Conservation (phyloP, 768 basidiomycete species). For the Leccinellum albellum region DNA sequence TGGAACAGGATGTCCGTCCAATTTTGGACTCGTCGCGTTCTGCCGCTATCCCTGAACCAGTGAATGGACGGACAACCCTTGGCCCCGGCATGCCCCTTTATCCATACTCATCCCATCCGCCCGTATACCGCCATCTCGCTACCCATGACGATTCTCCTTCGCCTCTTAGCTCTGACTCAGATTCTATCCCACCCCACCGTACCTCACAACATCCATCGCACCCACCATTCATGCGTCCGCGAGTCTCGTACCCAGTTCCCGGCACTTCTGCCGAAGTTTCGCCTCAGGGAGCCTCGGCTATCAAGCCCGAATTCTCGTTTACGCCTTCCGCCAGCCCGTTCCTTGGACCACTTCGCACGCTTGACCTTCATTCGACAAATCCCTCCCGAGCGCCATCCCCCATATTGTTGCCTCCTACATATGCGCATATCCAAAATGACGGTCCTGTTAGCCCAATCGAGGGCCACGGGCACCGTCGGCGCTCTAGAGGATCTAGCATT, state of each 20-base stretch:
- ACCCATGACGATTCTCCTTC: constrained; percentile 64
- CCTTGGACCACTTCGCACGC: constrained; percentile 70
- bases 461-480: constrained; percentile 26
- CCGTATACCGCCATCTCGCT: constrained; percentile 31
- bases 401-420: constrained; percentile 56
- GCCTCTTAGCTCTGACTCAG: constrained; percentile 67
- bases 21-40: constrained; percentile 15
- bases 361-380: constrained; percentile 69
- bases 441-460: constrained; percentile 34
- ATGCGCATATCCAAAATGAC: constrained; percentile 22
- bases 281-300: constrained; percentile 19
- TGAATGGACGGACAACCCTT: constrained; percentile 17
- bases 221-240: constrained; percentile 23
- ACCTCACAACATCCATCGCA: constrained; percentile 30
- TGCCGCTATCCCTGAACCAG: constrained; percentile 12
- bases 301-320: constrained; percentile 37
- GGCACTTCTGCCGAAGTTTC: constrained; percentile 30
- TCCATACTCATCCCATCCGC: constrained; percentile 37
- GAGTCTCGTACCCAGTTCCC: constrained; percentile 21
- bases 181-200: constrained; percentile 34
- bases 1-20: constrained; percentile 32
- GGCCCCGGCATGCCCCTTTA: constrained; percentile 31
- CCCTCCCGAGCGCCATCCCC: constrained; percentile 73
- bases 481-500: constrained; percentile 29
- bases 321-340: constrained; percentile 80